Conservation (phyloP, 495 filamentous ascomycete genomes). For the Glonium stellatum region DNA sequence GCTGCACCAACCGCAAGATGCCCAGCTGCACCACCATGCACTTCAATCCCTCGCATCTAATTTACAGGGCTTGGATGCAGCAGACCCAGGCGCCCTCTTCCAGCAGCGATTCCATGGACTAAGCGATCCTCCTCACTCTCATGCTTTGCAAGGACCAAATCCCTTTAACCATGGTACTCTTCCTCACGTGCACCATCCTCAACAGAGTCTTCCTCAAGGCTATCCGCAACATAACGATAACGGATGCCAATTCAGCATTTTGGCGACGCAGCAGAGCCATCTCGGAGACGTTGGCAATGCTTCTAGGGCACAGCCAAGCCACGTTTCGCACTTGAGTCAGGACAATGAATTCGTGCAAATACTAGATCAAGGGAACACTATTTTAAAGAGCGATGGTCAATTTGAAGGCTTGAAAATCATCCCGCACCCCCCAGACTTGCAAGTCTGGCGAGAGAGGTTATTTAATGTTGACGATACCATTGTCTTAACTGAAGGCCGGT, state of each 20-base stretch:
- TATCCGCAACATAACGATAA: constrained; percentile 8
- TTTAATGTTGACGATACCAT: constrained; percentile 74
- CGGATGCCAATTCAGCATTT: constrained; percentile 12
- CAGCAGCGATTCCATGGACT: constrained; percentile 16
- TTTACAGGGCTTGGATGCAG: constrained; percentile 18
- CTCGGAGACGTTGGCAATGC: neutral
- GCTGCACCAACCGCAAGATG: constrained; percentile 18
- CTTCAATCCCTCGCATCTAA: constrained; percentile 11
- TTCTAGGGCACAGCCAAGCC: neutral
- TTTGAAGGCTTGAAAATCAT: constrained; percentile 54
- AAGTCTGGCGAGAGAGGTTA: constrained; percentile 65
- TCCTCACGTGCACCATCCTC: neutral
- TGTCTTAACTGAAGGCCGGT: constrained; percentile 73
- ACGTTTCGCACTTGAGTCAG: constrained; percentile 4
- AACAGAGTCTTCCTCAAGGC: neutral
- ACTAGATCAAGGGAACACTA: constrained; percentile 8
- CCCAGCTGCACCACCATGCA: constrained; percentile 10
- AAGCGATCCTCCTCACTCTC: constrained; percentile 1
- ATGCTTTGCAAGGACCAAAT: constrained; percentile 11
- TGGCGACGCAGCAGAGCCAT: constrained; percentile 4
- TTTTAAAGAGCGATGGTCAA: constrained; percentile 42
- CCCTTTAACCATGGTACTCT: constrained; percentile 11
- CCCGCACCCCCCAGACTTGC: constrained; percentile 60
- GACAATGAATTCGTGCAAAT: constrained; percentile 6
- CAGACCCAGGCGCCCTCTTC: constrained; percentile 13